phyloP scores from a whole-genome alignment of 2,329 filamentous ascomycete species.

The Exophiala phaeomuriformis region DNA sequence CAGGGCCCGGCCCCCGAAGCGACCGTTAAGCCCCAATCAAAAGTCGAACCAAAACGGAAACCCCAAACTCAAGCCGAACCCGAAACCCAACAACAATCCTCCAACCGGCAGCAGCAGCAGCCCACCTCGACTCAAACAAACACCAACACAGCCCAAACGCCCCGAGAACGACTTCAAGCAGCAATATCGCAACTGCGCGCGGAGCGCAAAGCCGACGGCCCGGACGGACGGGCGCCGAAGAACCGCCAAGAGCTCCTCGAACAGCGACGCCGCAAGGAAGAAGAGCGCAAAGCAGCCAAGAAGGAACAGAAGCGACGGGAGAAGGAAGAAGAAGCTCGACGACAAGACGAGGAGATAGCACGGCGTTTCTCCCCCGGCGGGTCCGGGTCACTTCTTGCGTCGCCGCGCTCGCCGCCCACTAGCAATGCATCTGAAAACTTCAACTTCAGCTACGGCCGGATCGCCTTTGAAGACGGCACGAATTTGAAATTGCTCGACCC shows the following conservation, averaged over 20 bases:
- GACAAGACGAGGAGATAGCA: constrained; percentile 51
- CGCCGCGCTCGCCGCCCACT: constrained; percentile 45
- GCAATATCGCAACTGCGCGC: constrained; percentile 79
- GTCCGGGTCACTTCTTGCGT: constrained; percentile 51
- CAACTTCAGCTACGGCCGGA: constrained; percentile 81
- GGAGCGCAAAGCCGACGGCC: constrained; percentile 76
- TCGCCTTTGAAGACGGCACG: constrained; percentile 84
- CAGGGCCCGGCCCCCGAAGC: constrained; percentile 36
- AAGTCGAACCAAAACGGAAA: background rate
- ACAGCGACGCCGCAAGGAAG: constrained; percentile 76
- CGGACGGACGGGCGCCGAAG: constrained; percentile 71
- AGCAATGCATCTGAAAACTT: constrained; percentile 54
- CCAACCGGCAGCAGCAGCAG: background rate
- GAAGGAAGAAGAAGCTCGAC: constrained; percentile 68
- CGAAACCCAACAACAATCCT: constrained; percentile 11
- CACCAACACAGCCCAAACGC: constrained; percentile 12
- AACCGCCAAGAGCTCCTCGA: constrained; percentile 91
- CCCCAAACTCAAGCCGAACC: constrained; percentile 10
- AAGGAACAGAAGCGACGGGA: constrained; percentile 72
- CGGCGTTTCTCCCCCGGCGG: constrained; percentile 50
- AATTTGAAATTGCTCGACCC: constrained; percentile 55
- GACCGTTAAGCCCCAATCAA: background rate
- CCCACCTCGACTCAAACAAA: background rate
- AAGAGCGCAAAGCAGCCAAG: constrained; percentile 78
- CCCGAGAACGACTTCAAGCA: constrained; percentile 61